Percentiles rank a stretch among this genome's conserved stretches.
phyloP scores from a whole-genome alignment of 2,329 filamentous ascomycete species.

The Cryphonectria japonica region DNA sequence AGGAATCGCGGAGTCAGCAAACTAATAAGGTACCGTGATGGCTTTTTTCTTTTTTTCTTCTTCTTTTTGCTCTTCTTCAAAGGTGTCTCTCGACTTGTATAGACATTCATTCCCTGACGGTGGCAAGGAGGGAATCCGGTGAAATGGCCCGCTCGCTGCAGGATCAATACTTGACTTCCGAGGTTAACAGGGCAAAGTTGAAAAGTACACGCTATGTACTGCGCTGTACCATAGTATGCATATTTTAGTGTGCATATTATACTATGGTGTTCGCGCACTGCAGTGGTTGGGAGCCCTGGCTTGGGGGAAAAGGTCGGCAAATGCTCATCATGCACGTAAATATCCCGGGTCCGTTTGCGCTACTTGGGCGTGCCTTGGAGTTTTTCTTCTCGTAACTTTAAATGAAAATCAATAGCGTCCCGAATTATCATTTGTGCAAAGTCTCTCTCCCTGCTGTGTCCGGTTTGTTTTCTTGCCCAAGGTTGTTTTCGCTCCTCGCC shows the following conservation, averaged over 20 bases:
- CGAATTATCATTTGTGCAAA: not conserved
- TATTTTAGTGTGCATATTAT: too few species aligned
- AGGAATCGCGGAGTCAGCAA: not conserved
- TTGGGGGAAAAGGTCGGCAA: not conserved
- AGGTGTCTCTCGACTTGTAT: not conserved
- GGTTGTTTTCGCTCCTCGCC: not conserved
- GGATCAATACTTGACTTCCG: too few species aligned
- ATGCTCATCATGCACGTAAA: not conserved
- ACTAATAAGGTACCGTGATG: not conserved
- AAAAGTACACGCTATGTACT: too few species aligned
- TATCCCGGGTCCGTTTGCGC: not conserved
- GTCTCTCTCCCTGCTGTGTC: not conserved
- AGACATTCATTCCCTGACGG: not conserved
- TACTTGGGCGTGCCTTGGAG: too few species aligned
- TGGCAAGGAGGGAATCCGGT: not conserved
- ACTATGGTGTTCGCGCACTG: too few species aligned
- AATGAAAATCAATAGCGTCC: too few species aligned
- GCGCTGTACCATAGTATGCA: too few species aligned
- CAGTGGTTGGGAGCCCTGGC: not conserved
- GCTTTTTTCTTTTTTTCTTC: not conserved
- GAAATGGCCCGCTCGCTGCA: too few species aligned
- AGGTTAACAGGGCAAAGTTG: too few species aligned
- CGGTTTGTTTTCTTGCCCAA: not conserved
- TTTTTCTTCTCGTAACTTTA: too few species aligned
- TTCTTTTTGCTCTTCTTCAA: too few species aligned